These are phyloP conservation scores for Aureobasidium uvarum DNA, from an alignment of 2,329 filamentous ascomycete species.

Conservation along the genomic window DNA sequence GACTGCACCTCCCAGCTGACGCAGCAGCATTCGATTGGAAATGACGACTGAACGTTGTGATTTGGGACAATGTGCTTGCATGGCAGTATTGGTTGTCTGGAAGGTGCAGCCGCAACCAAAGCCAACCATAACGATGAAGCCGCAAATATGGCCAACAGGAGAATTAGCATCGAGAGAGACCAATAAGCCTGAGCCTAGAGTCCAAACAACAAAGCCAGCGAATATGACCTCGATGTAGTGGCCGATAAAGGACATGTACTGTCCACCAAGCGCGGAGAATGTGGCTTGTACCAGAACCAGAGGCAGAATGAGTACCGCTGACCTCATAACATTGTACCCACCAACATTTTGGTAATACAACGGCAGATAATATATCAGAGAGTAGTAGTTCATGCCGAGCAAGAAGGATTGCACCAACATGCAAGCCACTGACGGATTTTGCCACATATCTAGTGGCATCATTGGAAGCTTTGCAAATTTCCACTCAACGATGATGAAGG, in stretches of 20 bases:
- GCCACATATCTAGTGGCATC: slow-evolving; percentile 55
- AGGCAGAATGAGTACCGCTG: slow-evolving; percentile 46
- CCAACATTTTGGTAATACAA: slow-evolving; percentile 51
- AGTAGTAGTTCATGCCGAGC: slow-evolving; percentile 60
- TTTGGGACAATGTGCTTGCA: slow-evolving; percentile 42
- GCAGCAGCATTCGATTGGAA: slow-evolving; percentile 43
- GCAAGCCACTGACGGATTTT: slow-evolving; percentile 52
- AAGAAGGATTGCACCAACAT: slow-evolving; percentile 61
- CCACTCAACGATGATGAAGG: slow-evolving; percentile 56
- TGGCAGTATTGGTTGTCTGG: slow-evolving; percentile 43
- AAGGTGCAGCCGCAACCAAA: slow-evolving; percentile 38
- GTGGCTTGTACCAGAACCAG: slow-evolving; percentile 37
- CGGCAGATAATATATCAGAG: slow-evolving; percentile 56
- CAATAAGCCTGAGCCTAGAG: slow-evolving; percentile 40
- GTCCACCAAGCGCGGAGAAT: slow-evolving; percentile 48
- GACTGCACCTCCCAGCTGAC: slow-evolving; percentile 41
- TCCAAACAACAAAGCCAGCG: slow-evolving; percentile 44
- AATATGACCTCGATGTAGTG: slow-evolving; percentile 43
- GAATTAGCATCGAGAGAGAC: slow-evolving; percentile 36
- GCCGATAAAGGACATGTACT: slow-evolving; percentile 52
- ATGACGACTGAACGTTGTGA: slow-evolving; percentile 44
- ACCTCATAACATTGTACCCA: slow-evolving; percentile 52
- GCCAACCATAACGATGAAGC: slow-evolving; percentile 40
- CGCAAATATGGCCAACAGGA: slow-evolving; percentile 35
- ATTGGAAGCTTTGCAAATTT: slow-evolving; percentile 52